These are phyloP conservation scores for Ormosia emarginata DNA, from an alignment of 306 rosid genomes.

Conservation along the genomic window DNA sequence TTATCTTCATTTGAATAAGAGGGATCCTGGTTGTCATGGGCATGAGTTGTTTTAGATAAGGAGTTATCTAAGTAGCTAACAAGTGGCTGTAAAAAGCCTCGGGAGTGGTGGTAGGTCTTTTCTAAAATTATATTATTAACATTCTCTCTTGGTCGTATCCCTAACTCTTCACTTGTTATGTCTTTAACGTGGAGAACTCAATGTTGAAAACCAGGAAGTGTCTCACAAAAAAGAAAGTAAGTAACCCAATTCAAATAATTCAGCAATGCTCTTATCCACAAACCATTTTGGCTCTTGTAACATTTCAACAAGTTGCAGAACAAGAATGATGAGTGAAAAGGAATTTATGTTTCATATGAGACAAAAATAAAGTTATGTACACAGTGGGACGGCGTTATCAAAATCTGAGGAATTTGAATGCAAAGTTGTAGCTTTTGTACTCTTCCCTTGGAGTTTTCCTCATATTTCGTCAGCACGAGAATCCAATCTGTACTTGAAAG, in stretches of 20 bases:
- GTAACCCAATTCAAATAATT: neutral
- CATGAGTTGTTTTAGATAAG: constrained; percentile 14
- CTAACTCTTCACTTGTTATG: neutral
- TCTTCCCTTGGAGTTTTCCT: neutral
- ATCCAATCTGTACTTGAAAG: neutral
- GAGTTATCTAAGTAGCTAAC: neutral
- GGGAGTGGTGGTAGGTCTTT: neutral
- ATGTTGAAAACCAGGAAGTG: neutral
- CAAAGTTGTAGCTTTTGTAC: neutral
- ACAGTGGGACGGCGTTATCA: neutral
- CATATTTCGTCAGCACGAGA: neutral
- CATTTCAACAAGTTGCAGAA: neutral
- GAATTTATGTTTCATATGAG: neutral
- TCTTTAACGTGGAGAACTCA: neutral
- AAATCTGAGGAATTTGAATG: too few species aligned
- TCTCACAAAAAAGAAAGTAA: neutral
- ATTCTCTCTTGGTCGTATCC: neutral
- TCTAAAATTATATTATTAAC: neutral
- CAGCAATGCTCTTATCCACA: neutral
- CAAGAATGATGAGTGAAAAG: neutral
- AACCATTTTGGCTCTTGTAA: neutral
- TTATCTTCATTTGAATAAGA: neutral
- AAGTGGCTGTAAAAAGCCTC: neutral
- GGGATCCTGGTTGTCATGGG: neutral
- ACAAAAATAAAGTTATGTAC: neutral